A percentile compares a stretch with the other conserved stretches of the same genome.
Conservation (phyloP, 192 early-diverging fungal species). For the Diversispora eburnea region DNA sequence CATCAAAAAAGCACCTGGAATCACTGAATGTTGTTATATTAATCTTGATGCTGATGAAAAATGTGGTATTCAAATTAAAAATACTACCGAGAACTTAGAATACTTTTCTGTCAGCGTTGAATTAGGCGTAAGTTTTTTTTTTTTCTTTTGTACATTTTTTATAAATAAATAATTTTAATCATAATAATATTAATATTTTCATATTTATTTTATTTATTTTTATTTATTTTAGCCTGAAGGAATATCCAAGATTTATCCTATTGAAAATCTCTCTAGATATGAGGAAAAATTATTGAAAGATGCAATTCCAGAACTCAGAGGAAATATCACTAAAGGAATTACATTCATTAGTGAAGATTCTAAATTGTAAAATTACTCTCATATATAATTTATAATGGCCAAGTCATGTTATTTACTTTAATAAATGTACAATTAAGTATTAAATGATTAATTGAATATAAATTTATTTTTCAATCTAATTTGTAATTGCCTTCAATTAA, state of each 20-base stretch:
- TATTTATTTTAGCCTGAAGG: conserved; percentile 54
- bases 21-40: conserved; percentile 90
- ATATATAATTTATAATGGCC: neutral
- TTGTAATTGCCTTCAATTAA: too few relatives aligned
- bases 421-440: neutral
- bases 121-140: conserved; percentile 50
- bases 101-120: conserved; percentile 80
- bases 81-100: conserved; percentile 45
- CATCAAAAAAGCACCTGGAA: conserved; percentile 71
- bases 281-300: conserved; percentile 82
- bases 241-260: conserved; percentile 79
- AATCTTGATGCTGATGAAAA: conserved; percentile 58
- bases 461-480: too few relatives aligned
- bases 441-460: neutral
- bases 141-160: conserved; percentile 5
- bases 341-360: conserved; percentile 27
- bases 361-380: conserved; percentile 23
- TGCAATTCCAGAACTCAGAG: conserved; percentile 87
- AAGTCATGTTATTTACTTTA: neutral
- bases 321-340: conserved; percentile 87
- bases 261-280: conserved; percentile 75
- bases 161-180: neutral
- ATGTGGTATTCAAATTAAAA: conserved; percentile 17
- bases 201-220: neutral
- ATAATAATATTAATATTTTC: neutral